A percentile compares a stretch with the other conserved stretches of the same genome.
phyloP scores from a whole-genome alignment of 495 filamentous ascomycete species.

The Aspergillus egyptiacus region DNA sequence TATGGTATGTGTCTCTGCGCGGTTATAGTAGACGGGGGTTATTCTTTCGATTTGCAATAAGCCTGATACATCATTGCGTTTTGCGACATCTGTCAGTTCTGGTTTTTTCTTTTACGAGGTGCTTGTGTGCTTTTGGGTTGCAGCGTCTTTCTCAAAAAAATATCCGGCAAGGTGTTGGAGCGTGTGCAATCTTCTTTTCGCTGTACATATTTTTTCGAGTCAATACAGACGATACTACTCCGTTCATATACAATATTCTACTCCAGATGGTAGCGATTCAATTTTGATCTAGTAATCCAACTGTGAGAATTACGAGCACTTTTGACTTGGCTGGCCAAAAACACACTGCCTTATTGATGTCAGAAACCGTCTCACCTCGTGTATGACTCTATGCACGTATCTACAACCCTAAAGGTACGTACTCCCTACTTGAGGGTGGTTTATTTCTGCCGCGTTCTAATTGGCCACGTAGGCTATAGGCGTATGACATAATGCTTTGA shows the following conservation, averaged over 20 bases:
- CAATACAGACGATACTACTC: constrained; percentile 8
- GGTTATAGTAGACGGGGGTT: constrained; percentile 5
- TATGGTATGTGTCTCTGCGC: constrained; percentile 2
- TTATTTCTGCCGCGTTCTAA: too few species aligned
- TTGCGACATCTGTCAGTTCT: constrained; percentile 1
- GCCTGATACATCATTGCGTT: constrained; percentile 6
- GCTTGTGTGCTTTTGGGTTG: constrained; percentile 10
- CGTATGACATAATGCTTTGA: too few species aligned
- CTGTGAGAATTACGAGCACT: too few species aligned
- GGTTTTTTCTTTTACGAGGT: constrained; percentile 1
- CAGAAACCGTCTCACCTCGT: too few species aligned
- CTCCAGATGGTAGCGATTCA: too few species aligned
- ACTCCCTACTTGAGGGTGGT: too few species aligned
- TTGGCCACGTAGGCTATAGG: too few species aligned
- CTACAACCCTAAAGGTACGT: too few species aligned
- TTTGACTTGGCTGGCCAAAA: too few species aligned
- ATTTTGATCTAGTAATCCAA: too few species aligned
- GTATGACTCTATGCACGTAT: too few species aligned
- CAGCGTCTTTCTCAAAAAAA: constrained; percentile 20
- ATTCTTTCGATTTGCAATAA: constrained; percentile 2
- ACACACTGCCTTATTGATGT: too few species aligned
- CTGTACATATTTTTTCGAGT: constrained; percentile 27
- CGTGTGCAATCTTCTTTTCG: constrained; percentile 18
- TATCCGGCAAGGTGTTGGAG: constrained; percentile 31
- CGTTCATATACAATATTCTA: neutral